Percentiles rank a stretch among this genome's conserved stretches.
These are phyloP conservation scores for Mycena rebaudengoi DNA, from an alignment of 768 basidiomycete genomes.

Conservation along the genomic window DNA sequence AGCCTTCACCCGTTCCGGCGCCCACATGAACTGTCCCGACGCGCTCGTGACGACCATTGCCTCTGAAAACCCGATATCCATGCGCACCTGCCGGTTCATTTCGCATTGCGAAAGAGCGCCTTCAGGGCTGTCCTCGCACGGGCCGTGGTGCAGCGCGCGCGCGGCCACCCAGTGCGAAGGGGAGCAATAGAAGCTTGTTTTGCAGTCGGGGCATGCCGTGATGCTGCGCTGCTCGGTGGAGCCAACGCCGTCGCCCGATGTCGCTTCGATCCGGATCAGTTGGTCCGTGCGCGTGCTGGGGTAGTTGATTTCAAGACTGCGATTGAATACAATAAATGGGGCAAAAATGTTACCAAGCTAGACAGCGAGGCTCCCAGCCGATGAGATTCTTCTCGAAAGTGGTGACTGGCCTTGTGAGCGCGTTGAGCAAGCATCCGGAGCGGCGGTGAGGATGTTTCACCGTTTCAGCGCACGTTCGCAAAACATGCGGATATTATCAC, in stretches of 20 bases:
- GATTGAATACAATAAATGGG: not conserved
- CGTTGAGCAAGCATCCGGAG: not conserved
- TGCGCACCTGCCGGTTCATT: not conserved
- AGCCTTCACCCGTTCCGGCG: constrained; percentile 15
- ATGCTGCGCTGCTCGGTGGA: not conserved
- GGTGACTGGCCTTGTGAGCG: not conserved
- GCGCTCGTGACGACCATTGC: not conserved
- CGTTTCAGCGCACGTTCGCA: not conserved
- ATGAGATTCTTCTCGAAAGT: constrained; percentile 24
- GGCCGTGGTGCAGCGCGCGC: not conserved
- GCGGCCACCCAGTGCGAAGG: not conserved
- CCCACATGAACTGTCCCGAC: not conserved
- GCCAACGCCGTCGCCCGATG: not conserved
- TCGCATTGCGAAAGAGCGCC: not conserved
- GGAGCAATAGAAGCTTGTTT: not conserved
- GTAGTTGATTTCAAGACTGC: not conserved
- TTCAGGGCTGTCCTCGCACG: constrained; percentile 23
- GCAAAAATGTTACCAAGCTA: constrained; percentile 28
- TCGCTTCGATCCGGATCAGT: not conserved
- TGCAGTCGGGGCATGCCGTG: not conserved
- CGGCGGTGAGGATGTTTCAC: not conserved
- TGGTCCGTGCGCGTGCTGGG: too few species aligned
- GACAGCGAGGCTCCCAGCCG: constrained; percentile 33
- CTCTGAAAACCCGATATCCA: constrained; percentile 11
- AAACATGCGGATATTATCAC: not conserved